phyloP scores from a whole-genome alignment of 1,284 basidiomycete genomes.

The Papiliotrema nemorosa region DNA sequence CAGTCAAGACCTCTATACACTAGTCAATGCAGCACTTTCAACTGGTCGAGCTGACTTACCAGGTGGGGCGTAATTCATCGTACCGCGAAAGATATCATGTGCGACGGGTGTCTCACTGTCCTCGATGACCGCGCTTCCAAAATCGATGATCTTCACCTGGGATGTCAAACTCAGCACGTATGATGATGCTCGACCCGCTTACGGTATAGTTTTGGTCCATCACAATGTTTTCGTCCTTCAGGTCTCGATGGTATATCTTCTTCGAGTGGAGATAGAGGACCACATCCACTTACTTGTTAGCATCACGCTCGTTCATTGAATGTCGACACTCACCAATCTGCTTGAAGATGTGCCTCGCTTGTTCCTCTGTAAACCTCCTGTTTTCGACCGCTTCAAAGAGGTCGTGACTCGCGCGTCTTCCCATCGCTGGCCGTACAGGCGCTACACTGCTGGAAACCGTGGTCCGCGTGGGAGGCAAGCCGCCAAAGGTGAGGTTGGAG shows the following conservation, averaged over 20 bases:
- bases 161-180: constrained; percentile 12
- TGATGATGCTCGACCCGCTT: constrained; percentile 13
- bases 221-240: constrained; percentile 91
- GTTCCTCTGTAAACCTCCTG: constrained; percentile 70
- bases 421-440: constrained; percentile 57
- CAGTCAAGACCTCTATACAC: constrained; percentile 72
- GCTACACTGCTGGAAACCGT: no score
- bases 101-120: constrained; percentile 66
- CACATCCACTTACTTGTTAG: constrained; percentile 62
- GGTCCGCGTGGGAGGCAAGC: no score
- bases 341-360: constrained; percentile 75
- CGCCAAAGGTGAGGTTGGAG: no score
- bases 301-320: not conserved
- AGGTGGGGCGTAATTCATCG: constrained; percentile 47
- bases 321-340: constrained; percentile 59
- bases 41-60: constrained; percentile 23
- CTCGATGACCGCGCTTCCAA: constrained; percentile 78
- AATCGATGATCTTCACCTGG: constrained; percentile 88
- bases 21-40: not conserved
- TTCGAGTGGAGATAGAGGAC: constrained; percentile 70
- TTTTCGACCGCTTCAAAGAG: constrained; percentile 91
- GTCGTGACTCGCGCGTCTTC: constrained; percentile 76
- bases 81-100: constrained; percentile 64
- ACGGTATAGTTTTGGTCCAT: constrained; percentile 71
- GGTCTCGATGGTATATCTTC: constrained; percentile 83